These are phyloP conservation scores for Massarina eburnea DNA, from an alignment of 2,329 filamentous ascomycete species.

Conservation along the genomic window DNA sequence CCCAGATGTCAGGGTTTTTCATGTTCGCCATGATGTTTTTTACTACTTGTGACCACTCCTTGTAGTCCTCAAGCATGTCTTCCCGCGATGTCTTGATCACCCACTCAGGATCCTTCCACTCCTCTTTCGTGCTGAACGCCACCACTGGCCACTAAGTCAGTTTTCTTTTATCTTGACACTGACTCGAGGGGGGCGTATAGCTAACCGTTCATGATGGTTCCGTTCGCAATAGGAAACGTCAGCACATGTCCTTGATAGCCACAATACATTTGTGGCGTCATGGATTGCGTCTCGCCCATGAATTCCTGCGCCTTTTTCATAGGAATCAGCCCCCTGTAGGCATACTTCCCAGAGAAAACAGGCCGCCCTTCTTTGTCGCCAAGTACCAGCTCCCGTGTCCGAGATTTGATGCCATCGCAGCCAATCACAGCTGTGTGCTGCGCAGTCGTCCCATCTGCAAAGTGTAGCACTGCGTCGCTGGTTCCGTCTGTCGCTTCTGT, in stretches of 20 bases:
- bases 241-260: constrained; percentile 61
- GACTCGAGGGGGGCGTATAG: not conserved
- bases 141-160: constrained; percentile 21
- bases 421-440: constrained; percentile 56
- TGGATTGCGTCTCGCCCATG: constrained; percentile 53
- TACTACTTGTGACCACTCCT: constrained; percentile 22
- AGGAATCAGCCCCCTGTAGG: constrained; percentile 63
- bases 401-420: constrained; percentile 66
- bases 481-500: constrained; percentile 24
- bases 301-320: constrained; percentile 56
- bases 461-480: constrained; percentile 35
- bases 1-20: constrained; percentile 52
- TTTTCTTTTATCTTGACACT: not conserved
- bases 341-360: constrained; percentile 60
- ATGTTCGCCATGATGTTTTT: constrained; percentile 35
- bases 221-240: constrained; percentile 63
- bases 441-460: constrained; percentile 50
- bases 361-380: constrained; percentile 49
- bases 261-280: constrained; percentile 58
- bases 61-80: constrained; percentile 31
- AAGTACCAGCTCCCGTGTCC: constrained; percentile 55
- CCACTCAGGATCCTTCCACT: constrained; percentile 27
- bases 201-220: constrained; percentile 55
- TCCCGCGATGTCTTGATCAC: constrained; percentile 27
- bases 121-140: constrained; percentile 23